Base-by-base conservation (phyloP, 2,329 filamentous ascomycete genomes). In the Diaporthe sp. region DNA sequence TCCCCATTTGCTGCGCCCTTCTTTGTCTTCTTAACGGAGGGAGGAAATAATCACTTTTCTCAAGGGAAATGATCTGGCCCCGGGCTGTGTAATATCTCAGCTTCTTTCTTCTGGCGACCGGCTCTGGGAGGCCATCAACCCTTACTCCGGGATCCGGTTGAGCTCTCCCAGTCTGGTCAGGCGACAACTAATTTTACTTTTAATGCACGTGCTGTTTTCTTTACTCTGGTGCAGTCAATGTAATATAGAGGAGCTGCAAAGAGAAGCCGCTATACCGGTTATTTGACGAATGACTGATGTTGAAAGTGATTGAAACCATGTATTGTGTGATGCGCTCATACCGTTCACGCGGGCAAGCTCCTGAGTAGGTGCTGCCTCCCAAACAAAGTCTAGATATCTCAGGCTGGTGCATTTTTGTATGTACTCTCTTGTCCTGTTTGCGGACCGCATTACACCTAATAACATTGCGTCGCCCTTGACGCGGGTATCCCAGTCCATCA, bases 401-500 rank as follows among this genome's bases (percentile, higher is more conserved):
- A 70, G 13, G 3, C 31, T 44, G 63, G 10, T 72, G 4, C 13
- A 17, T 37, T 47, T 44, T 44, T 25, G 22, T 58, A 63, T 25
- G 25, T 65, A 15, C 7, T 47, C 28, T n/a, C 17, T 9, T 28
- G 58, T 49, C 49, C 44, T 51, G 15, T 13, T 31, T 39, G 34
- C 42, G 58, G 47, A 34, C 39, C 63, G 49, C n/a, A 47, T 51
- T 65, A 51, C 37, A 22, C 34, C 37, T 74, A 42, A 53, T 31
- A 57, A 53, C 22, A 28, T 55, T 44, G 42, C n/a, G 15, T 71
- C 34, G 31, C 63, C 47, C 55, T 39, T 70, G 42, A 74, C 37
- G 65, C 55, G 75, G 75, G 58, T 75, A 76, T 75, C 28, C 47
- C 13, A 61, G 17, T 47, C 34, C 37, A 60, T 49, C 47, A 70